A percentile compares a stretch with the other conserved stretches of the same genome.
Conservation (phyloP, 2,329 filamentous ascomycete species). For the Fonsecaea pedrosoi region DNA sequence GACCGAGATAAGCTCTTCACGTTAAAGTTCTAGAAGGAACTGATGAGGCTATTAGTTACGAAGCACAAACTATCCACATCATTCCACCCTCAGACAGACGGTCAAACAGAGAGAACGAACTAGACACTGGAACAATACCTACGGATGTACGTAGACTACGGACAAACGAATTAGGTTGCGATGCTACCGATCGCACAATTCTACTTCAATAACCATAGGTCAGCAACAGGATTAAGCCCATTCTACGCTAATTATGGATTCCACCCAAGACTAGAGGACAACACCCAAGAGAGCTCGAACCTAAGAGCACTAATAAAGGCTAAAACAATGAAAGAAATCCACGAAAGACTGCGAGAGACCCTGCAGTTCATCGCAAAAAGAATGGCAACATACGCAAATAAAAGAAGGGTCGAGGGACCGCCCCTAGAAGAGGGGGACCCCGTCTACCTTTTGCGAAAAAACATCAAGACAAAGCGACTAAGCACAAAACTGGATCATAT, state of each 20-base stretch:
- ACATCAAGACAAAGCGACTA: too few species aligned
- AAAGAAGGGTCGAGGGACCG: too few species aligned
- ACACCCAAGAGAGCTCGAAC: too few species aligned
- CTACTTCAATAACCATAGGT: conserved; percentile 11
- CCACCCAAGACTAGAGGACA: too few species aligned
- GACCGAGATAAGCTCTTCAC: conserved; percentile 5
- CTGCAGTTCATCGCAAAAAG: too few species aligned
- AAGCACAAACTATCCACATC: conserved; percentile 23
- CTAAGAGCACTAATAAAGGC: too few species aligned
- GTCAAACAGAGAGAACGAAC: background rate
- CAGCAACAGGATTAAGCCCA: conserved; percentile 11
- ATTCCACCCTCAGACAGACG: conserved; percentile 25
- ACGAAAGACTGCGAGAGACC: too few species aligned
- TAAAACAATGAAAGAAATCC: too few species aligned
- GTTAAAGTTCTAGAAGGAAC: conserved; percentile 1
- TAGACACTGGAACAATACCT: conserved; percentile 1
- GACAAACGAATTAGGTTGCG: background rate
- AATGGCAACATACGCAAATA: too few species aligned
- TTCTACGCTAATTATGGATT: conserved; percentile 28
- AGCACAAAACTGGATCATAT: too few species aligned
- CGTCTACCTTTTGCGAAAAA: too few species aligned
- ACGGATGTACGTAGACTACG: background rate
- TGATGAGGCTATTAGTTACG: background rate
- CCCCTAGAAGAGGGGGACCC: too few species aligned
- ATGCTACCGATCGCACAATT: conserved; percentile 15